These are phyloP conservation scores for Macrocybe gigantea DNA, from an alignment of 768 basidiomycete species.

Conservation along the genomic window DNA sequence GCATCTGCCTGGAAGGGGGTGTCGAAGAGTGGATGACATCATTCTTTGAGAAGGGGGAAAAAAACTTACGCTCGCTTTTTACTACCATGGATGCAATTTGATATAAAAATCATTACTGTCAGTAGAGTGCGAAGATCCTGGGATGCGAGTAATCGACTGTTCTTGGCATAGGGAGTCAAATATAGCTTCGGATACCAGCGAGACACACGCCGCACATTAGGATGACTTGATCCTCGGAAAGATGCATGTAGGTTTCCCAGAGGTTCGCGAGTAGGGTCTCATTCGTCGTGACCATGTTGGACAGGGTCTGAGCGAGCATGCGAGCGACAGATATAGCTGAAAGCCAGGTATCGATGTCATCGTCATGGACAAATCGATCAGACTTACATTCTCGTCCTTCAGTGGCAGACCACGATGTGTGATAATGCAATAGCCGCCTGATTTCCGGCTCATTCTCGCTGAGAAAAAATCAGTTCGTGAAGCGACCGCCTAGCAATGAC, in stretches of 20 bases:
- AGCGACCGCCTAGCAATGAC: neutral
- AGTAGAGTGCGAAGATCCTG: slow-evolving; percentile 57
- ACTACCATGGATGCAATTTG: slow-evolving; percentile 64
- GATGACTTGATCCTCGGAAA: slow-evolving; percentile 69
- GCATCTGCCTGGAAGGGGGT: slow-evolving; percentile 39
- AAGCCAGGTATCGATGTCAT: slow-evolving; percentile 1
- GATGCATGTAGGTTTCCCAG: slow-evolving; percentile 60
- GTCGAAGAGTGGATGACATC: slow-evolving; percentile 5
- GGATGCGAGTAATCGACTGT: slow-evolving; percentile 57
- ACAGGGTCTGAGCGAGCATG: slow-evolving; percentile 70
- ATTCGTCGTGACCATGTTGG: slow-evolving; percentile 80
- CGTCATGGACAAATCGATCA: slow-evolving; percentile 2
- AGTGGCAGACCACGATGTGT: slow-evolving; percentile 72
- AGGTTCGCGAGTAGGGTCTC: slow-evolving; percentile 46
- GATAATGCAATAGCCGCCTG: slow-evolving; percentile 58
- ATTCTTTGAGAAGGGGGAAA: slow-evolving; percentile 3
- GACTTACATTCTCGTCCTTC: slow-evolving; percentile 54
- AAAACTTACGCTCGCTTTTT: slow-evolving; percentile 47
- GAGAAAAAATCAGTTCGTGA: slow-evolving; percentile 4
- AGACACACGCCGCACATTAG: slow-evolving; percentile 52
- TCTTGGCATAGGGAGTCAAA: slow-evolving; percentile 13
- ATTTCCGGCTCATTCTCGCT: slow-evolving; percentile 73
- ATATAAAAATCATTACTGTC: slow-evolving; percentile 61
- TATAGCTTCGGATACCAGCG: slow-evolving; percentile 1
- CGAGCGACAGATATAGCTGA: slow-evolving; percentile 61